Base-by-base conservation (phyloP, 805 yeast genomes). In the Candida verbasci region DNA sequence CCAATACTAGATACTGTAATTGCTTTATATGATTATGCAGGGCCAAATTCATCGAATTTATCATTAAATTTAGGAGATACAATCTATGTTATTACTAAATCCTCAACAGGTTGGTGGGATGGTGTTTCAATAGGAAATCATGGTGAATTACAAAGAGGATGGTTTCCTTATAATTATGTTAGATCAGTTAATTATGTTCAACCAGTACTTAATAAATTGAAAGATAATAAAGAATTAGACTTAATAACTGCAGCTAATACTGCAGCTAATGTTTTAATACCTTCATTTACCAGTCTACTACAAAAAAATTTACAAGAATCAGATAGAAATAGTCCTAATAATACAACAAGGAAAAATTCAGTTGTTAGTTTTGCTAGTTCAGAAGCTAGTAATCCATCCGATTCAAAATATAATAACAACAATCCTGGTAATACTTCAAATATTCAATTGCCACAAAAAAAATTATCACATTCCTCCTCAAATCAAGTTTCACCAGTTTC, bases 91-190 rank as follows among this genome's bases (percentile, higher is more conserved):
- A 52, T 85, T n/a, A 54, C 70, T 11, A 82, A 82, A 42, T 65
- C 76, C 11, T 74, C 72, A 26, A 55, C 77, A 2, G 85, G 87
- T 2, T 87, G 95, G 96, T 86, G 94, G 93, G 95, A 87, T 55
- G 95, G 96, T 9, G 68, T 82, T 12, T 34, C 58, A 5, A 35
- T 56, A 45, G 65, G 24, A 34, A 48, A 40, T 38, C 48, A 40
- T 43, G 72, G 73, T 6, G 71, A 65, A 4, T 55, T 72, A 5
- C 49, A 53, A 26, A 69, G 94, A 51, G 96, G 96, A 47, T 87
- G 95, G 95, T 85, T 87, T 62, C 95, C 95, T 12, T 73, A 73
- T 33, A 74, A 72, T 40, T 80, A 72, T 56, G 78, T 78, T 18
- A 68, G 73, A 31, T 54, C 71, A 1, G 68, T 67, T 14, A 64